A percentile compares a stretch with the other conserved stretches of the same genome.
These are phyloP conservation scores for Capniomyces stellatus DNA, from an alignment of 371 early-diverging fungal genomes.

Conservation along the genomic window DNA sequence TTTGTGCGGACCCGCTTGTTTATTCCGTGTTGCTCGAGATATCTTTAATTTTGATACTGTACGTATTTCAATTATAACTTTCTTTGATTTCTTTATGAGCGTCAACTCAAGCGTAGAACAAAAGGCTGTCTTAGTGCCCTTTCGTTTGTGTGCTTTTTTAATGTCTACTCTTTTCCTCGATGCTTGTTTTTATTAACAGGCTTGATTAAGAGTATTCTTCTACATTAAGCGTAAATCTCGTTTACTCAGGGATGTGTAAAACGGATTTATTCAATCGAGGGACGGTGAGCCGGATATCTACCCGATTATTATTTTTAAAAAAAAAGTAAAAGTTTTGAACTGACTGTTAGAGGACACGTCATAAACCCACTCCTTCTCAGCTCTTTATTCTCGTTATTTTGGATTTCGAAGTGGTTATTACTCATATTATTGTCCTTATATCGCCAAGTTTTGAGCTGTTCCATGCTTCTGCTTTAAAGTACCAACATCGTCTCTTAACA, in stretches of 20 bases:
- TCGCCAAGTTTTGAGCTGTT: too few species aligned
- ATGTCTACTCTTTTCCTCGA: background rate
- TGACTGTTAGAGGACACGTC: background rate
- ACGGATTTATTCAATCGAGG: background rate
- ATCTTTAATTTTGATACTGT: background rate
- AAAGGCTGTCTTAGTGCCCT: slow-evolving; percentile 3
- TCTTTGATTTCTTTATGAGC: background rate
- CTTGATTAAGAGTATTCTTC: background rate
- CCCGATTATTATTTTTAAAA: background rate
- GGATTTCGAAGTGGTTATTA: too few species aligned
- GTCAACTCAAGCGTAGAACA: slow-evolving; percentile 3
- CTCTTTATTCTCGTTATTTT: too few species aligned
- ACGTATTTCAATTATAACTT: background rate
- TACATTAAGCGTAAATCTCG: background rate
- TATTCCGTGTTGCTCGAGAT: slow-evolving; percentile 3
- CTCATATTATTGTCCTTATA: too few species aligned
- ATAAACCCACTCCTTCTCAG: too few species aligned
- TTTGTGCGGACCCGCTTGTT: slow-evolving; percentile 4
- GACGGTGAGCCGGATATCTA: slow-evolving; percentile 1
- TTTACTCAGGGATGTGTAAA: background rate
- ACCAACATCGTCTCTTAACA: too few species aligned
- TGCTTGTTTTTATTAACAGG: background rate
- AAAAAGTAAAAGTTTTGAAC: background rate
- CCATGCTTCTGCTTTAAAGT: too few species aligned
- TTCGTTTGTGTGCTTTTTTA: background rate